phyloP scores from a whole-genome alignment of 139 green algal genomes.

The Tetraselmis chui region DNA sequence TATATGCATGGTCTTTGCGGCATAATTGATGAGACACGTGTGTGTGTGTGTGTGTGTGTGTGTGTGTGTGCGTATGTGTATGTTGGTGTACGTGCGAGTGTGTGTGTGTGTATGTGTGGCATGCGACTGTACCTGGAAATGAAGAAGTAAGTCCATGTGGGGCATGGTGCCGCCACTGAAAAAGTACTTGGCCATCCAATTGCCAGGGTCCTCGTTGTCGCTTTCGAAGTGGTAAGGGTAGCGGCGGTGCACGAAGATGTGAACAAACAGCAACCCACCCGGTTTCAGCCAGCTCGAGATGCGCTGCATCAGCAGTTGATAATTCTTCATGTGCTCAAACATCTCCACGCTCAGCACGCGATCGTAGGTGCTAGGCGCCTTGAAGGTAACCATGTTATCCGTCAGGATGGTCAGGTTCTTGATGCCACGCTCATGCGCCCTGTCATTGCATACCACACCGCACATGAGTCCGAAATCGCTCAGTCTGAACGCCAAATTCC shows the following conservation, averaged over 20 bases:
- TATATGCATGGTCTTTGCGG: too few relatives aligned
- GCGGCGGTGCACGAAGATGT: slow-evolving; percentile 83
- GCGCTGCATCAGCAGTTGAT: slow-evolving; percentile 50
- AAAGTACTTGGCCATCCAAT: slow-evolving; percentile 96
- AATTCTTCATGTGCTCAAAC: slow-evolving; percentile 92
- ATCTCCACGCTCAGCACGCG: slow-evolving; percentile 92
- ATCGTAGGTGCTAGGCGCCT: slow-evolving; percentile 58
- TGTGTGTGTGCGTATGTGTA: too few relatives aligned
- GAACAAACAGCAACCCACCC: slow-evolving; percentile 79
- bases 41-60: too few relatives aligned
- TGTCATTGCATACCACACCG: too few relatives aligned
- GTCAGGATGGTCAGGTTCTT: slow-evolving; percentile 84
- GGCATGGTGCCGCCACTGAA: slow-evolving; percentile 95
- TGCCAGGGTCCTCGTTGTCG: slow-evolving; percentile 54
- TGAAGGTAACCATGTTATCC: slow-evolving; percentile 64
- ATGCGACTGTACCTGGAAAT: slow-evolving; percentile 76
- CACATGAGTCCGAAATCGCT: too few relatives aligned
- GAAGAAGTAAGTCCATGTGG: slow-evolving; percentile 71
- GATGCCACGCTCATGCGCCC: slow-evolving; percentile 51
- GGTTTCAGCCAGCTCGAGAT: slow-evolving; percentile 70
- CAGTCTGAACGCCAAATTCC: too few relatives aligned
- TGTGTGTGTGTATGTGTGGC: too few relatives aligned
- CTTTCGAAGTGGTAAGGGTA: slow-evolving; percentile 87
- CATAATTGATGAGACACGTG: too few relatives aligned
- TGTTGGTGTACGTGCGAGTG: too few relatives aligned